Percentiles rank a stretch among this genome's conserved stretches.
Conservation (phyloP, 2,329 filamentous ascomycete species). For the Colletotrichum nymphaeae region DNA sequence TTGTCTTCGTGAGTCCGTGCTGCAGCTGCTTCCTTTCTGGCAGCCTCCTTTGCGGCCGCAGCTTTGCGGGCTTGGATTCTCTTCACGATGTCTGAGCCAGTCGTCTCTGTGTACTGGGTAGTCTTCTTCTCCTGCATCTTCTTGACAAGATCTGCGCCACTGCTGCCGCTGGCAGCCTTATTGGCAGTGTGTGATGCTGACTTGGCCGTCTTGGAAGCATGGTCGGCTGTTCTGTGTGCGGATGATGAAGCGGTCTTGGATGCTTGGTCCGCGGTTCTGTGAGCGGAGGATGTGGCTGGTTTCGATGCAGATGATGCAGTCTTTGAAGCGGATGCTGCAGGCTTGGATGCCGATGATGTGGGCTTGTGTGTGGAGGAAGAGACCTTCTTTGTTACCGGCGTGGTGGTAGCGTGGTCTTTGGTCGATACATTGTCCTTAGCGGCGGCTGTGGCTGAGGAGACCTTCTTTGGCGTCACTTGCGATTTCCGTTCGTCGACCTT, state of each 20-base stretch:
- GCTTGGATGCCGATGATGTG: not conserved
- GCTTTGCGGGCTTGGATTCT: slow-evolving; percentile 23
- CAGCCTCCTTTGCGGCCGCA: not conserved
- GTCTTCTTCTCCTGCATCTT: slow-evolving; percentile 18
- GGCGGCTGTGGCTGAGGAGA: not conserved
- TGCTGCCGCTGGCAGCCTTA: not conserved
- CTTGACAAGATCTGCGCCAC: slow-evolving; percentile 4
- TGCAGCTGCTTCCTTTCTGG: not conserved
- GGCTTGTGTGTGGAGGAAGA: slow-evolving; percentile 1
- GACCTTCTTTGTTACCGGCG: slow-evolving; percentile 5
- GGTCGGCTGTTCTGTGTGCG: not conserved
- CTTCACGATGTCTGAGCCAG: slow-evolving; percentile 18
- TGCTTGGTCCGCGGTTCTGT: not conserved
- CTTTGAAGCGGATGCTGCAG: not conserved
- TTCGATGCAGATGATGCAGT: not conserved
- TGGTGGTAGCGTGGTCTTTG: not conserved
- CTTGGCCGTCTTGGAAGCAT: not conserved
- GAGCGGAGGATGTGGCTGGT: not conserved
- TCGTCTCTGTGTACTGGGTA: not conserved
- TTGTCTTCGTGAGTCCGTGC: not conserved
- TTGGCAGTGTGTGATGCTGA: not conserved
- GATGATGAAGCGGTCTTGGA: not conserved
- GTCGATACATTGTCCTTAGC: not conserved
- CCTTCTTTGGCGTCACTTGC: slow-evolving; percentile 2
- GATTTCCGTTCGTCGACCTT: not conserved